Evolutionary conservation across 148 eudicot species (phyloP), one percentile per base, ranked within the genome.

Genomic region (Chenopodium suecicum): DNA sequence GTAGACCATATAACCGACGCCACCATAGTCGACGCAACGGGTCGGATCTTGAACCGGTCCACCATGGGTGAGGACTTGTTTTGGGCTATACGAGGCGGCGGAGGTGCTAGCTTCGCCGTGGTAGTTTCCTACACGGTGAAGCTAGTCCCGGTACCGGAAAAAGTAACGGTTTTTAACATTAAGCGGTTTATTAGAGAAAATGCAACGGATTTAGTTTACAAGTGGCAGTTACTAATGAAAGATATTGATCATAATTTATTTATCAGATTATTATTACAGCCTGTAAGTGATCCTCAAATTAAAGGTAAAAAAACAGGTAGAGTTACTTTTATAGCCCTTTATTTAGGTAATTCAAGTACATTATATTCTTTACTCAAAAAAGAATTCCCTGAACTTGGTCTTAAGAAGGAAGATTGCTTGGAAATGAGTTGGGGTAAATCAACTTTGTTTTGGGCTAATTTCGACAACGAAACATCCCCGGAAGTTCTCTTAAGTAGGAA

Each of bases 351-450:
- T 34, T 75, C 89, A 0, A 46, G 76, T 27, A 70, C 56, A 4
- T 73, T 90, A 31, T 1, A 86, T 6, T 52, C 81, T 3, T 34
- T 87, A 0, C 75, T 90, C n/a, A 75, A 78, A n/a, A 7, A 20
- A 0, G 48, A 25, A 2, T 89, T 90, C 68, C 93, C 93, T 13
- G 90, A 89, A 27, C 72, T 90, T 9, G 88, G 89, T 4, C 25
- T 89, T 31, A 70, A 34, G 25, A 80, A 87, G 73, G 6, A 20
- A 0, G 93, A 90, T 69, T 89, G 90, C 37, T 17, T 34, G 9
- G 90, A 90, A 44, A 84, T 86, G 90, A 82, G 77, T 68, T 90
- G 93, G 93, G 64, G 60, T 2, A 46, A 90, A 4, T 90, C 91
- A 0, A 68, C 76, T 0, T 81, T 89, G 3, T 81, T 32, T 50